These are phyloP conservation scores for Tagetes patula DNA, from an alignment of 129 eudicot species.

Conservation along the genomic window DNA sequence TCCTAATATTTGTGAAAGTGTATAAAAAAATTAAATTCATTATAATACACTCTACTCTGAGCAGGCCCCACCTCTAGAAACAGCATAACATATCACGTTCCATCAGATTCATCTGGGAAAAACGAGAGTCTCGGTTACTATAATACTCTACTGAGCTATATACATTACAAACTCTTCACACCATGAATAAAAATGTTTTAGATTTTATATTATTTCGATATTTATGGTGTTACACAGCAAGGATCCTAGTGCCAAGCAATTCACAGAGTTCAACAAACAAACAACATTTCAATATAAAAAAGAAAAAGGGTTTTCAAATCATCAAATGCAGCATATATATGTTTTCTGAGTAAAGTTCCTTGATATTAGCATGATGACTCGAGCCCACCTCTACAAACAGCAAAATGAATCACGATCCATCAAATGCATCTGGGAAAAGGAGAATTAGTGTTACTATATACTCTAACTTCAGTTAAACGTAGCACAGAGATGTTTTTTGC, in stretches of 20 bases:
- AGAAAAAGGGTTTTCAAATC: background rate
- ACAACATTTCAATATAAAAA: background rate
- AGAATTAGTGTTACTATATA: conserved; percentile 39
- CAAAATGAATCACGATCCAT: conserved; percentile 40
- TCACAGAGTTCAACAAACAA: conserved; percentile 19
- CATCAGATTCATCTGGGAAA: conserved; percentile 93
- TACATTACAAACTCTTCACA: conserved; percentile 19
- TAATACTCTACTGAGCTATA: conserved; percentile 26
- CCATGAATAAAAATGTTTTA: background rate
- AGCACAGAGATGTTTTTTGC: conserved; percentile 6
- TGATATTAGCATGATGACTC: conserved; percentile 32
- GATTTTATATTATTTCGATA: background rate
- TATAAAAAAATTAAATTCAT: background rate
- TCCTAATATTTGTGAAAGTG: conserved; percentile 13
- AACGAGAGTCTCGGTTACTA: conserved; percentile 64
- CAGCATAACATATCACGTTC: conserved; percentile 75
- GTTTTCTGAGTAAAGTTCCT: conserved; percentile 27
- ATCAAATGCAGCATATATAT: conserved; percentile 25
- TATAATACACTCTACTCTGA: background rate
- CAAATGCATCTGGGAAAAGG: conserved; percentile 40
- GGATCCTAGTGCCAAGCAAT: conserved; percentile 16
- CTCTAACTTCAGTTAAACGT: conserved; percentile 28
- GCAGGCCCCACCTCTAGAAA: conserved; percentile 64
- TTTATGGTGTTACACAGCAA: background rate
- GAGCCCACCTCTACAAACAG: conserved; percentile 39